Base-by-base conservation (phyloP, 257 asterid genomes). In the Oldenlandia corymbosa region DNA sequence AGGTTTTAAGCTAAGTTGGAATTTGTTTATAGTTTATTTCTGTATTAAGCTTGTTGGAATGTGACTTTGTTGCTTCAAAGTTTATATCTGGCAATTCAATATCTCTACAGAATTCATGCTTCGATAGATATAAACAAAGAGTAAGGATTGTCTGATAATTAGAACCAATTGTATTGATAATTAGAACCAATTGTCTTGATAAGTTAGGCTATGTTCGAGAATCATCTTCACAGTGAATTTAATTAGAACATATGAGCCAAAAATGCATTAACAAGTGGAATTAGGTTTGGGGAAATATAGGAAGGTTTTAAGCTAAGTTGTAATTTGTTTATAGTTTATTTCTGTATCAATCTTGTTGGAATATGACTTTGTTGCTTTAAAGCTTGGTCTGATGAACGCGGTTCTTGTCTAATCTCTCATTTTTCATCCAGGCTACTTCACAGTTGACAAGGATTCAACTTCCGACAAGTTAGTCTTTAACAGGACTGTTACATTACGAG, bases 401-500 rank as follows among this genome's bases (percentile, higher is more conserved):
- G 23, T 60, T 27, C 16, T 18, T 39, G 46, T 30, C 31, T 65
- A 26, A 37, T 64, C 5, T 34, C 21, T n/a, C n/a, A n/a, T n/a
- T 20, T 64, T 7, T 64, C 37, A 37, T 31, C 64, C 64, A 66
- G 71, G 71, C 43, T 66, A 66, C 21, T 66, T 66, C 18, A 28
- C 13, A 34, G 64, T 66, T 42, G 71, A 66, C 24, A 46, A 66
- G 64, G 71, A 66, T 27, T 66, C 71, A 5, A 66, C 64, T 30
- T 12, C 64, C 1, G 71, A 66, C 41, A 66, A 66, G 71, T 41
- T 66, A 10, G 52, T 66, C 42, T 66, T 66, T 30, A 66, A 66
- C 36, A 45, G 71, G 71, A 66, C 64, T 1, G 71, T 66, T n/a
- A 66, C 71, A 1, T 26, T 66, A 24, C 41, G 64, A 47, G 71